Percentiles rank a stretch among this genome's conserved stretches.
Evolutionary conservation across 306 rosid species (phyloP).

Genomic region (Biancaea sappan): DNA sequence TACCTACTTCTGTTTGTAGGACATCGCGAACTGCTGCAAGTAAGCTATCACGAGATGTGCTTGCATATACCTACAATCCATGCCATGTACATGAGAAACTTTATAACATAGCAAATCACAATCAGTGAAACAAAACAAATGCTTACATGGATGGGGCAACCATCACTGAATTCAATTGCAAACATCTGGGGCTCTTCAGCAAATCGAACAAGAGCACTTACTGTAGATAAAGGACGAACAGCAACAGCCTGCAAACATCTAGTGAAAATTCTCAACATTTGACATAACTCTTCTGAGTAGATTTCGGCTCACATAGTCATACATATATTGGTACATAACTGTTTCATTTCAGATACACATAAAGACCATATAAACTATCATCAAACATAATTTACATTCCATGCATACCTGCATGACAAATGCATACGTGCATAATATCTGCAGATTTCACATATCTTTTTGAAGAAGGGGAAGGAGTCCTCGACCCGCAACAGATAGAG

Average conservation of each 20-base stretch:
- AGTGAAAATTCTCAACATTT: constrained; percentile 71
- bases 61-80: constrained; percentile 87
- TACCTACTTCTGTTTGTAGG: constrained; percentile 97
- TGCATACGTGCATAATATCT: constrained; percentile 1
- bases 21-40: constrained; percentile 94
- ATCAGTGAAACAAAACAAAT: constrained; percentile 29
- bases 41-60: constrained; percentile 96
- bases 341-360: background rate
- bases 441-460: background rate
- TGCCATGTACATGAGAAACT: constrained; percentile 48
- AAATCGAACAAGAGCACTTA: constrained; percentile 87
- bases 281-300: constrained; percentile 42
- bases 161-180: constrained; percentile 96
- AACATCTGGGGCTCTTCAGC: constrained; percentile 99
- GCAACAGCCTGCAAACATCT: constrained; percentile 98
- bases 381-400: constrained; percentile 2
- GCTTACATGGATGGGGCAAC: constrained; percentile 96
- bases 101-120: constrained; percentile 21
- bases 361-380: constrained; percentile 19
- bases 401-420: background rate
- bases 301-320: constrained; percentile 9
- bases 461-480: no score
- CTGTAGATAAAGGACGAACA: constrained; percentile 97
- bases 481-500: no score
- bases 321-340: constrained; percentile 6